A percentile compares a stretch with the other conserved stretches of the same genome.
Evolutionary conservation across 1,139 yeast genomes (phyloP).

Genomic region (Chernovozyma aurita): DNA sequence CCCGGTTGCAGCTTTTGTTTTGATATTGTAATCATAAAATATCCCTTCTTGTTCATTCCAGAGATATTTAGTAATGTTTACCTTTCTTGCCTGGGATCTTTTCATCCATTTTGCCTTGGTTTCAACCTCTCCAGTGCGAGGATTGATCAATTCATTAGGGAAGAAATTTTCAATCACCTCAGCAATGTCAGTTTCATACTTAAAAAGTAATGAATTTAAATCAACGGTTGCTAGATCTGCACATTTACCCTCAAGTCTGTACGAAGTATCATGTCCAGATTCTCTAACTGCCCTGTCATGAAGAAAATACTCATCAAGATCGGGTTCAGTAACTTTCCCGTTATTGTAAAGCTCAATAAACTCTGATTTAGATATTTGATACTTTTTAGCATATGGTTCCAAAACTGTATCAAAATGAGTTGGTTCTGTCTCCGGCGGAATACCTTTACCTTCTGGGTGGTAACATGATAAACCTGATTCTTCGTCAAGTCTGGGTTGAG

Average conservation of each 20-base stretch:
- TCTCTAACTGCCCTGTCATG: conserved; percentile 97
- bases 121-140: conserved; percentile 32
- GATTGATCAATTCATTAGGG: conserved; percentile 9
- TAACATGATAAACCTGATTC: conserved; percentile 85
- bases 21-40: conserved; percentile 81
- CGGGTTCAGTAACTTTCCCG: conserved; percentile 66
- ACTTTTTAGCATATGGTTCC: conserved; percentile 62
- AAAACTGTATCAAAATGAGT: conserved; percentile 79
- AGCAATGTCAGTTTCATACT: conserved; percentile 86
- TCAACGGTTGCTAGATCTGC: conserved; percentile 91
- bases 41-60: conserved; percentile 84
- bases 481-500: conserved; percentile 67
- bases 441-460: conserved; percentile 84
- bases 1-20: conserved; percentile 48
- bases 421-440: conserved; percentile 96
- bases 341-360: conserved; percentile 69
- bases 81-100: conserved; percentile 52
- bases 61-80: conserved; percentile 59
- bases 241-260: conserved; percentile 84
- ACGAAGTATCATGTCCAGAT: conserved; percentile 93
- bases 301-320: conserved; percentile 78
- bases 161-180: conserved; percentile 54
- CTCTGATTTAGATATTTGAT: conserved; percentile 58
- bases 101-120: conserved; percentile 56
- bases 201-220: conserved; percentile 78